Base-by-base conservation (phyloP, 768 basidiomycete genomes). In the Agrocybe pediades region DNA sequence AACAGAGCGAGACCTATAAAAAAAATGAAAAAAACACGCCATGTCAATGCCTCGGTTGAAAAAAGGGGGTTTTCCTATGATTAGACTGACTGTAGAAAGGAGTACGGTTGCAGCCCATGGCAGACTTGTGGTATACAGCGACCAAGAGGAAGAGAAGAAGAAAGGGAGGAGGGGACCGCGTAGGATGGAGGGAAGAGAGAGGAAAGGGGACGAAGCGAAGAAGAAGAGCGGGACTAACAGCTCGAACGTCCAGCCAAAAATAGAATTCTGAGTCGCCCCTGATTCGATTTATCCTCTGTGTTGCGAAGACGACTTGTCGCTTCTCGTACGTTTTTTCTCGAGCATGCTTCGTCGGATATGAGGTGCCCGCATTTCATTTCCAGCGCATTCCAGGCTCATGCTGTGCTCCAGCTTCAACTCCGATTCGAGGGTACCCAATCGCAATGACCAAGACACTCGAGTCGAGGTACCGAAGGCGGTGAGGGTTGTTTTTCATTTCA, bases 61-160 rank as follows among this genome's bases (percentile, higher is more conserved):
- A 41, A 49, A 41, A 41, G 49, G 42, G 30, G 44, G 45, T 55
- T 41, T 55, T 51, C 43, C 51, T 42, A 41, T 19, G 23, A 9
- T 24, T 6, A n/a, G 27, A 59, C 65, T 54, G 51, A 68, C 69
- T 63, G 51, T 68, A 70, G 51, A 70, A 70, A 41, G 69, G 64
- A 33, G 68, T 70, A 33, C 67, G 64, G 30, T 61, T 62, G 36
- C 62, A 25, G 42, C 45, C 48, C 65, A 66, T 69, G 16, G 55
- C 42, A 41, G 50, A 26, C 19, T 49, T 8, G 26, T n/a, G 21
- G 45, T 41, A 27, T 40, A 25, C 41, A 41, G 23, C 6, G 21
- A 33, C 15, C 17, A 41, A 24, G 45, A 30, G 15, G 27, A 45
- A 23, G n/a, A 30, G 17, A 25, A 2, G 25, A 26, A 52, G 42